Evolutionary conservation across 331 rosid species (phyloP).

Genomic region (Erythrophleum ivorense): DNA sequence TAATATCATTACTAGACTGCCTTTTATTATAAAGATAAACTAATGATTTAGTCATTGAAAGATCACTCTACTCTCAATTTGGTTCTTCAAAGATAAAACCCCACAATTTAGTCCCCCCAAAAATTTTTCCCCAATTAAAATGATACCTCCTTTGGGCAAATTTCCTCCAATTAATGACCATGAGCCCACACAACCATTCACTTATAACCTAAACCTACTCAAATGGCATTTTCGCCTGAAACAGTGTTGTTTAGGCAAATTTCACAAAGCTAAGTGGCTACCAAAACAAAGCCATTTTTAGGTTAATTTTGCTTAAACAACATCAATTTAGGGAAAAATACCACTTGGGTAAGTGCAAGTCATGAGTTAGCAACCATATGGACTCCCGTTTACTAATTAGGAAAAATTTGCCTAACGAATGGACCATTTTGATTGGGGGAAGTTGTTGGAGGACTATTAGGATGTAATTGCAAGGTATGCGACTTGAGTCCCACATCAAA

Average conservation of each 20-base stretch:
- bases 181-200: neutral
- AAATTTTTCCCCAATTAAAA: neutral
- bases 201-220: neutral
- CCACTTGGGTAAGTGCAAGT: neutral
- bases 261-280: neutral
- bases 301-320: neutral
- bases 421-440: neutral
- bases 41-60: neutral
- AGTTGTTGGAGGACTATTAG: neutral
- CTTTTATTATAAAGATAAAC: conserved; percentile 14
- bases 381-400: neutral
- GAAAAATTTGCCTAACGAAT: neutral
- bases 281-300: neutral
- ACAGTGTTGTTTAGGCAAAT: neutral
- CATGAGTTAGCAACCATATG: neutral
- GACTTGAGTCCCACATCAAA: neutral
- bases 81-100: neutral
- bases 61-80: neutral
- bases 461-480: neutral
- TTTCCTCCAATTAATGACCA: neutral
- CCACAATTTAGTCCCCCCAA: neutral
- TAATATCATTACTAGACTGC: conserved; percentile 9
- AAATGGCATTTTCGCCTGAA: neutral
- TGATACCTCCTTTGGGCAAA: neutral
- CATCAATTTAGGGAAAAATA: neutral